These are phyloP conservation scores for Leucaena leucocephala DNA, from an alignment of 306 rosid genomes.

Conservation along the genomic window DNA sequence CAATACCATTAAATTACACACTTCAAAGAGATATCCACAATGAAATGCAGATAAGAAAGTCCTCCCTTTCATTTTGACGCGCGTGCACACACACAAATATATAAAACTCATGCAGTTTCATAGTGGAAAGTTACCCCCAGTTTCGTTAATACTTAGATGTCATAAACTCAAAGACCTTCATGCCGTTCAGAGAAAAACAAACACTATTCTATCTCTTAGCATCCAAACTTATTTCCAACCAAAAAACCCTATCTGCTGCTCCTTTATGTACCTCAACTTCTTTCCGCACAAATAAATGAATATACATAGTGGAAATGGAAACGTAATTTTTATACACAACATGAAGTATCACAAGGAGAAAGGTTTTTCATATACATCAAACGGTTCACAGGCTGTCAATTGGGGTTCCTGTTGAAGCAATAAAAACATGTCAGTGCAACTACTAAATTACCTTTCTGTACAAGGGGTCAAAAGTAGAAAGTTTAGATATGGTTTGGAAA, in stretches of 20 bases:
- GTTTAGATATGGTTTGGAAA: background rate
- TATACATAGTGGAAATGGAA: slow-evolving; percentile 22
- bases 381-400: slow-evolving; percentile 72
- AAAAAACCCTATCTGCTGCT: background rate
- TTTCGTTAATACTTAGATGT: no score
- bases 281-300: slow-evolving; percentile 16
- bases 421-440: slow-evolving; percentile 35
- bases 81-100: no score
- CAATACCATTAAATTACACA: no score
- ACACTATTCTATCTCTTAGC: background rate
- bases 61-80: no score
- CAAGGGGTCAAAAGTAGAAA: background rate
- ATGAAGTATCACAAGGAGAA: slow-evolving; percentile 58
- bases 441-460: background rate
- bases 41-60: background rate
- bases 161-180: no score
- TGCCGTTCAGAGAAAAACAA: background rate
- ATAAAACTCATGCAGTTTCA: no score
- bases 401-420: slow-evolving; percentile 89
- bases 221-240: slow-evolving; percentile 1
- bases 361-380: slow-evolving; percentile 79
- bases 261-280: slow-evolving; percentile 25
- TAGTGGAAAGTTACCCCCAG: no score
- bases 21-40: no score
- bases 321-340: slow-evolving; percentile 20